Evolutionary conservation across 2,329 filamentous ascomycete genomes (phyloP), one percentile per base, ranked within the genome.

Genomic region (Epichloe uncinata): DNA sequence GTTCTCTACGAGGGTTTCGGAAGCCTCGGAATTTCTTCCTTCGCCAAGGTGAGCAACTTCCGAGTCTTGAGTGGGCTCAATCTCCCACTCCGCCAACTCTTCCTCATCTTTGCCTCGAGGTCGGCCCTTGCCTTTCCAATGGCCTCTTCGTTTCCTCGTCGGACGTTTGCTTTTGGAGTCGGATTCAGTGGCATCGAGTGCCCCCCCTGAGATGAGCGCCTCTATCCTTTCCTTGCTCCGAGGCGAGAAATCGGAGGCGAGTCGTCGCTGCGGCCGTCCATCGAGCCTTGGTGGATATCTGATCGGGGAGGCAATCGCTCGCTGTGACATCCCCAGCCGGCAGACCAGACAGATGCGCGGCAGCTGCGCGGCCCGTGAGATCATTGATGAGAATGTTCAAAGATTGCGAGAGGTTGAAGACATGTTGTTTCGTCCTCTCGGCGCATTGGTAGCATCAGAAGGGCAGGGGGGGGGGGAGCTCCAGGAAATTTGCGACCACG

Each of bases 311-410:
- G 48, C 42, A 7, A 53, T 46, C 36, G 51, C 56, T 55, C 57
- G 58, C 43, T 56, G 58, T 3, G 55, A 48, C 18, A 68, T 50
- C 49, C 62, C 58, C 20, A 58, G 55, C 41, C 63, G 62, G 53
- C 67, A 69, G 57, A 57, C 57, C 44, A 61, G 56, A 53, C 65
- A 67, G 35, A 67, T 57, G 37, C 60, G 63, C 60, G 64, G 60
- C 53, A 61, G 57, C 47, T 59, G 55, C 7, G 52, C 57, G 51
- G 61, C 61, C 54, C 63, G 63, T 20, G 65, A 62, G 54, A 69
- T 57, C 68, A 70, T 70, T 52, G 58, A 57, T 46, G 16, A 20
- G 42, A 35, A 16, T 12, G 13, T 44, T 37, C 12, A 22, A 12
- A 12, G 9, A 33, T 16, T 12, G 18, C 5, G 26, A 42, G 46